Evolutionary conservation across 2,329 filamentous ascomycete species (phyloP).

Genomic region (Rhynchosporium secalis): DNA sequence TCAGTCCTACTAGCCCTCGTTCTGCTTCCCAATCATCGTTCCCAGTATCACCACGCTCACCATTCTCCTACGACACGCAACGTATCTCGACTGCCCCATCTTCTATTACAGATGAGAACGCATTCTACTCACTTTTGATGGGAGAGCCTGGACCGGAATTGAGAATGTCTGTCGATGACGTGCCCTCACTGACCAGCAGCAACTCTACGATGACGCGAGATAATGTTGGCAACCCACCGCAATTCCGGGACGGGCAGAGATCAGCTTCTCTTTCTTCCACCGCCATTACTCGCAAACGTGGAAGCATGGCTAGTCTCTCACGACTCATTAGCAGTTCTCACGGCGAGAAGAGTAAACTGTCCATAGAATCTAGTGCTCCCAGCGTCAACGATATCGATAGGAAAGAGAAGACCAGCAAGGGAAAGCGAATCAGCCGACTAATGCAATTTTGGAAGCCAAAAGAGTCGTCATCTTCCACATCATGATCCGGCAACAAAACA

Average conservation of each 20-base stretch:
- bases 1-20: slow-evolving; percentile 62
- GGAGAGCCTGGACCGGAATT: slow-evolving; percentile 73
- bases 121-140: slow-evolving; percentile 68
- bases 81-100: slow-evolving; percentile 75
- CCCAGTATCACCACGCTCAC: slow-evolving; percentile 64
- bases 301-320: slow-evolving; percentile 75
- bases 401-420: slow-evolving; percentile 61
- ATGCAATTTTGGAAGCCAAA: slow-evolving; percentile 73
- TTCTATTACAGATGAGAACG: slow-evolving; percentile 69
- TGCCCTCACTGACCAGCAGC: slow-evolving; percentile 73
- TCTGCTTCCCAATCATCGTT: slow-evolving; percentile 54
- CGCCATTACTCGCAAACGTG: slow-evolving; percentile 68
- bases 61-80: slow-evolving; percentile 69
- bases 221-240: slow-evolving; percentile 49
- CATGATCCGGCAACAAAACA: slow-evolving; percentile 12
- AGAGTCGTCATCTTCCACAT: slow-evolving; percentile 20
- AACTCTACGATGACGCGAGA: slow-evolving; percentile 74
- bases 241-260: slow-evolving; percentile 56
- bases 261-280: slow-evolving; percentile 62
- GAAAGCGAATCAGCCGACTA: slow-evolving; percentile 70
- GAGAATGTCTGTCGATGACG: slow-evolving; percentile 70
- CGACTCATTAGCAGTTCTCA: slow-evolving; percentile 74
- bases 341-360: slow-evolving; percentile 73
- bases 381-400: slow-evolving; percentile 55
- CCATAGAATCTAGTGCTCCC: slow-evolving; percentile 57